phyloP scores from a whole-genome alignment of 129 eudicot species.

The Helianthus tuberosus region DNA sequence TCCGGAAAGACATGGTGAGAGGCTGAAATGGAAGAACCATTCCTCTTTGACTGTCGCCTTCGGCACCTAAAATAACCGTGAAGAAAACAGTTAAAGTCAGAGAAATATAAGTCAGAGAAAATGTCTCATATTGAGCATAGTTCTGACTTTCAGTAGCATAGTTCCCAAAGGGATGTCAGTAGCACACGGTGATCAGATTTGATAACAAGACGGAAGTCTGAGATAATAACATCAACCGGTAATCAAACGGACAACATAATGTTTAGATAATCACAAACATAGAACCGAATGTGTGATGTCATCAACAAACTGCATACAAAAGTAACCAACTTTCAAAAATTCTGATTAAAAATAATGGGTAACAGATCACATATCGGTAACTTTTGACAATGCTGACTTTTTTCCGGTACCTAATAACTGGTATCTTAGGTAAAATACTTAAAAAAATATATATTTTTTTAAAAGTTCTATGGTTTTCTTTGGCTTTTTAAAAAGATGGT shows the following conservation, averaged over 20 bases:
- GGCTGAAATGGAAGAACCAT: constrained; percentile 98
- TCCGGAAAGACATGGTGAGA: constrained; percentile 80
- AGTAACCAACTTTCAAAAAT: constrained; percentile 1
- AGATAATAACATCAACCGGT: too few species aligned
- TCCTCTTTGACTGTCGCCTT: constrained; percentile 47
- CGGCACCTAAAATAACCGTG: constrained; percentile 28
- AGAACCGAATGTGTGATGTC: too few species aligned
- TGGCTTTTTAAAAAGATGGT: neutral
- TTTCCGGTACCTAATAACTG: neutral
- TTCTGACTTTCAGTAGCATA: constrained; percentile 39
- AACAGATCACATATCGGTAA: neutral
- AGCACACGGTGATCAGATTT: too few species aligned
- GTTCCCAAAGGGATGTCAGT: constrained; percentile 40
- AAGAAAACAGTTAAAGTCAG: neutral
- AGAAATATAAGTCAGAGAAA: too few species aligned
- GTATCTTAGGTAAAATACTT: neutral
- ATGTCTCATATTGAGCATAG: too few species aligned
- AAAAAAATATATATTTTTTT: neutral
- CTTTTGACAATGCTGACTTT: neutral
- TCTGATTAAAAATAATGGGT: neutral
- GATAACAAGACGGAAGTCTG: too few species aligned
- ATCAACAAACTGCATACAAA: neutral
- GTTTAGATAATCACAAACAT: too few species aligned
- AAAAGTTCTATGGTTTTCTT: neutral
- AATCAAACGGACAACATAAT: too few species aligned